Evolutionary conservation across 2,329 filamentous ascomycete species (phyloP), one percentile per base, ranked within the genome.

Genomic region (Phialophora expanda): DNA sequence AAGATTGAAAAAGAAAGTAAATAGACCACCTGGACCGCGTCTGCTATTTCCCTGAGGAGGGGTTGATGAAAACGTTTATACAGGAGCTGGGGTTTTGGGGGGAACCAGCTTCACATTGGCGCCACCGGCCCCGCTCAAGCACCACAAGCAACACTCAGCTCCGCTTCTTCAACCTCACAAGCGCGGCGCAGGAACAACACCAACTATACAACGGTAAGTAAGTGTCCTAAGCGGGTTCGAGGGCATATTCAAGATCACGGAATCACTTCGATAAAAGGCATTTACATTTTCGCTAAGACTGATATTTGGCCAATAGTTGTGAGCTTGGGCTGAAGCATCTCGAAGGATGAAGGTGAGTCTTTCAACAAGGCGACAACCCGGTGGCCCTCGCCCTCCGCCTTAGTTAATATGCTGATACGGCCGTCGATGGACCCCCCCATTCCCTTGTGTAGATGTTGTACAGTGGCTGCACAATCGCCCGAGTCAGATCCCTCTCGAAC

Each of bases 401-500:
- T 6, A 28, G 17, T 38, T 38, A 38, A 17, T 41, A 41, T 41
- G 34, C 34, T 17, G 34, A 41, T 2, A 41, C 34, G 12, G 34
- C 34, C 34, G 14, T 5, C 14, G 34, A 41, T 17, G 34, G 3
- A 14, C 34, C 17, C 3, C 34, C 34, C 34, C 34, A 41, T 41
- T 41, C 34, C 34, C 34, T 41, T 3, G 53, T 56, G 30, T 32
- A 56, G 0, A 56, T 24, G 26, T 56, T n/a, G 30, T 32, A 56
- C 11, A 56, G 53, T 28, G 53, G 53, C 28, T 56, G 53, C 24
- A 56, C 53, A 56, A 56, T 56, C 24, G 24, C 28, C 53, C 30
- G 53, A 17, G 53, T 56, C 53, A 56, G 11, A 20, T 56, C 53
- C 30, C 53, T 30, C 53, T 56, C 53, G 30, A 56, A 56, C 12